Evolutionary conservation across 345 rosid species (phyloP), one percentile per base, ranked within the genome.

Genomic region (Cardamine resedifolia): DNA sequence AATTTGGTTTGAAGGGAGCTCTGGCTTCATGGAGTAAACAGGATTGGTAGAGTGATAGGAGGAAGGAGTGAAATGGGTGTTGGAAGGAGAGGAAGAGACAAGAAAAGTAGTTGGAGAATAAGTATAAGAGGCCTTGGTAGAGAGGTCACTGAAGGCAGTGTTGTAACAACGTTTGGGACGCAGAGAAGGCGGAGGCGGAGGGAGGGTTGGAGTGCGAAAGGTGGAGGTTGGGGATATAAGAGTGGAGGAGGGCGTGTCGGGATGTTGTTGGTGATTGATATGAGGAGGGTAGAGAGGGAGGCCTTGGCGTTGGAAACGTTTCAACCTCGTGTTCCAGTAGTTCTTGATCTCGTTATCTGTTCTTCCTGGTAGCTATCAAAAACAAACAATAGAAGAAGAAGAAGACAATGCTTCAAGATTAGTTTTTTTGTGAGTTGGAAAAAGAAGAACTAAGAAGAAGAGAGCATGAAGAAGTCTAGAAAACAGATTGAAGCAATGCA

Each of bases 1-100:
- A 4, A 38, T 59, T 83, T 89, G 97, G 93, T 73, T 81, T 78
- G 90, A 89, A 87, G 91, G 88, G 88, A 85, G 91, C 82, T 87
- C 96, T 19, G 72, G 79, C 79, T 79, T 84, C 56, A 66, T 36
- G 33, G 66, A 64, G 72, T 68, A 74, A 67, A 58, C 73, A 3
- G 75, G 63, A 27, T 48, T 60, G 15, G 66, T 66, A 23, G 4
- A 34, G 38, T 77, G 68, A 11, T 64, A 65, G 30, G 75, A 53
- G 57, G 77, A 60, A 44, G 76, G 65, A 76, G 71, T 66, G 77
- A 67, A 71, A 55, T 76, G 72, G 45, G 58, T 48, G 16, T 30
- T 80, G 4, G 81, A 62, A 74, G 74, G 56, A 57, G 71, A n/a
- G 31, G 60, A 49, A 55, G 75, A 41, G 63, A 66, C 64, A 39